Percentiles rank a stretch among this genome's conserved stretches.
These are phyloP conservation scores for Tulasnella calospora DNA, from an alignment of 768 basidiomycete genomes.

Conservation along the genomic window DNA sequence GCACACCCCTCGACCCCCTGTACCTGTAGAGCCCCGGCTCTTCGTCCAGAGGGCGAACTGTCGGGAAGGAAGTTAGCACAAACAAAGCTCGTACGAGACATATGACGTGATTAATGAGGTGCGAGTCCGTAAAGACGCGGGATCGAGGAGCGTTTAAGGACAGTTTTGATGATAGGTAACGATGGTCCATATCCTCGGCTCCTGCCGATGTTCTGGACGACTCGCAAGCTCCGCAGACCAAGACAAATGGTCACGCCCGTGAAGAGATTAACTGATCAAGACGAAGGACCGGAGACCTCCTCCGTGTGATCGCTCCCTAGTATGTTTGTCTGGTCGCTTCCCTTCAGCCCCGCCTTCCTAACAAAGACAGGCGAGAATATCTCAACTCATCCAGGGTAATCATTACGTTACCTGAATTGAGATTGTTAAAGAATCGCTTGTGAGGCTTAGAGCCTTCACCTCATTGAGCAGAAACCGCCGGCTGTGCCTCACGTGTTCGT, in stretches of 20 bases:
- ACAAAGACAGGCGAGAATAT: not conserved
- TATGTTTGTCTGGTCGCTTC: too few relatives aligned
- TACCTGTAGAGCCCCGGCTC: not conserved
- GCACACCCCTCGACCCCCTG: not conserved
- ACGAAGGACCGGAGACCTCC: not conserved
- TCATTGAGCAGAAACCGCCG: not conserved
- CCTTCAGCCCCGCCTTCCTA: not conserved
- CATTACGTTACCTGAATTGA: too few relatives aligned
- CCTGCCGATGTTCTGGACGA: not conserved
- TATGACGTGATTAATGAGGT: not conserved
- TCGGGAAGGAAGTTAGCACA: not conserved
- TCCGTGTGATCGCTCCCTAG: not conserved
- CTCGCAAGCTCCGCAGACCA: not conserved
- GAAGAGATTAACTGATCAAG: not conserved
- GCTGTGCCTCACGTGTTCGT: not conserved
- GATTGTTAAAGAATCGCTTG: not conserved
- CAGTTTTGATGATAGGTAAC: not conserved
- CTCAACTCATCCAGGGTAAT: too few relatives aligned
- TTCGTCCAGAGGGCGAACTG: not conserved
- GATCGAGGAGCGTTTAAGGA: not conserved
- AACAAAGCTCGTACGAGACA: not conserved
- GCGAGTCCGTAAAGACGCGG: not conserved
- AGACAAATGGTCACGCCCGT: not conserved
- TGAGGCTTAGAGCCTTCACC: not conserved
- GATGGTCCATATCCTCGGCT: not conserved